Percentiles rank a stretch among this genome's conserved stretches.
These are phyloP conservation scores for Massospora cicadina DNA, from an alignment of 371 early-diverging fungal genomes.

Conservation along the genomic window DNA sequence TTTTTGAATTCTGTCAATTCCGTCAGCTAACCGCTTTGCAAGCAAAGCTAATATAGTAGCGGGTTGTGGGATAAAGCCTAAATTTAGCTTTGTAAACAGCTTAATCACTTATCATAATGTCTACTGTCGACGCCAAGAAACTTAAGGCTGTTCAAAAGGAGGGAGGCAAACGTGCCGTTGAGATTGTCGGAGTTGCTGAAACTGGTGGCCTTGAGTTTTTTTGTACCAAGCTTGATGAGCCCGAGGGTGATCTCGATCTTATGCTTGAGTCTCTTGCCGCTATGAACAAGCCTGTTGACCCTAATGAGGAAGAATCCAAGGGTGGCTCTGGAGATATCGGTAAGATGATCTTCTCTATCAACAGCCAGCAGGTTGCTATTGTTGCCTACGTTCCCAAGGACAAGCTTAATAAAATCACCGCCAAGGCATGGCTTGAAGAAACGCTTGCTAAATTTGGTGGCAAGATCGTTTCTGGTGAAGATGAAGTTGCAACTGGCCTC, in stretches of 20 bases:
- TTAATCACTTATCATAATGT: conserved; percentile 1
- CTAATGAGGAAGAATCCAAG: conserved; percentile 14
- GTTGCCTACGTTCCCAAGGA: conserved; percentile 15
- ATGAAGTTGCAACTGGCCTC: conserved; percentile 12
- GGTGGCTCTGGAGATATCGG: conserved; percentile 14
- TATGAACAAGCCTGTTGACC: conserved; percentile 14
- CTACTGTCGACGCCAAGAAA: conserved; percentile 10
- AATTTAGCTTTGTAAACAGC: too few species aligned
- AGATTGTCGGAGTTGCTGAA: conserved; percentile 14
- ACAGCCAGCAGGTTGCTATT: conserved; percentile 10
- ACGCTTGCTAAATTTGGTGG: conserved; percentile 10
- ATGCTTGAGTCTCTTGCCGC: conserved; percentile 12
- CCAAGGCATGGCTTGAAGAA: conserved; percentile 11
- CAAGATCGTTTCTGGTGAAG: conserved; percentile 8
- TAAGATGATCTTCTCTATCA: conserved; percentile 14
- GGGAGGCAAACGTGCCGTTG: conserved; percentile 15
- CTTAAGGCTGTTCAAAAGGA: conserved; percentile 14
- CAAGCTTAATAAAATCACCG: conserved; percentile 3
- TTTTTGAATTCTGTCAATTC: too few species aligned
- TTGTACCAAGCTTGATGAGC: conserved; percentile 16
- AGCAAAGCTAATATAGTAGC: too few species aligned
- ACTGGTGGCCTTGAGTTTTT: conserved; percentile 15
- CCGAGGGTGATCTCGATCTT: conserved; percentile 13
- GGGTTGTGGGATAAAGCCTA: too few species aligned
- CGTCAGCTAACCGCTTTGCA: too few species aligned